Evolutionary conservation across 352 stramenopile genomes (phyloP), one percentile per base, ranked within the genome.

Genomic region (Globisporangium acanthophoron): DNA sequence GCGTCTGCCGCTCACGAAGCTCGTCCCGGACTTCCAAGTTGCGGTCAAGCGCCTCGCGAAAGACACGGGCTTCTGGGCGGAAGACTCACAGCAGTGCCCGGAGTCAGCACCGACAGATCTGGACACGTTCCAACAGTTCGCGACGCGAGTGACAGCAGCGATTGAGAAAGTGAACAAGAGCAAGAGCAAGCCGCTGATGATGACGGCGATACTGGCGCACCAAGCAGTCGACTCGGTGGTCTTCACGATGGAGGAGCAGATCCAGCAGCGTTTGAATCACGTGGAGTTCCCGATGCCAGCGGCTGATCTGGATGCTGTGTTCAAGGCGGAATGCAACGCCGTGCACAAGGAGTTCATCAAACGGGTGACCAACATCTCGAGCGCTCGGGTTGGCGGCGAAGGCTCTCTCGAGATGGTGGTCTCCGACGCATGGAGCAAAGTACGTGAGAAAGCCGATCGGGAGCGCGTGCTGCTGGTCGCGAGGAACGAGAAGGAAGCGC

Each of bases 161-260:
- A 18, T 45, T 6, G 40, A 45, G 16, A 6, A 12, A 2, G 40
- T 45, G 40, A 45, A 45, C 40, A 45, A 45, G 40, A 45, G 40
- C 40, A 45, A 45, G 40, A 45, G 40, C 40, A 12, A 45, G 40
- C 40, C 40, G 40, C 40, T 45, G 40, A 45, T 45, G 40, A 45
- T 45, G 40, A 45, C 40, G 7, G 40, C 40, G 40, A 45, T 45
- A 16, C 40, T 45, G 9, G 40, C 40, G 12, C 40, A 45, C 40
- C 40, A 45, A 45, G 40, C 40, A 0, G 40, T 45, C 40, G 13
- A 45, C 40, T 45, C 40, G 40, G 40, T 45, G 12, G 40, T 45
- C 13, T 45, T 45, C 12, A 3, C 40, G 40, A 45, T 45, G 40
- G 40, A 45, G 40, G 12, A 12, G 12, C 40, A 45, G 9, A 45